These are phyloP conservation scores for Mallotus japonicus DNA, from an alignment of 441 rosid species.

Conservation along the genomic window DNA sequence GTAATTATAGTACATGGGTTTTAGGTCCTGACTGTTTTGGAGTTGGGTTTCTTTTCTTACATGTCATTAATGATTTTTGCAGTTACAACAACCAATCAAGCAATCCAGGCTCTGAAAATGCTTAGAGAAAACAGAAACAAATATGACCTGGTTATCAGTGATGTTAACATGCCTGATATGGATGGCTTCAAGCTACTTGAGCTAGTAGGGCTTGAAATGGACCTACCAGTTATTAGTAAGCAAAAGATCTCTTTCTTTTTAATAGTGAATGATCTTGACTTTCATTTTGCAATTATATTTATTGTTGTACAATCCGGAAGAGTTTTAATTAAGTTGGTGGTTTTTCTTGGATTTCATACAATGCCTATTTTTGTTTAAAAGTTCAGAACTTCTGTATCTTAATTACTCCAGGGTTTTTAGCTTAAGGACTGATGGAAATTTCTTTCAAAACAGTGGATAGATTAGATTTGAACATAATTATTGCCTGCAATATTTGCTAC, in stretches of 20 bases:
- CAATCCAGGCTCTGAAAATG: slow-evolving; percentile 65
- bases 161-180: slow-evolving; percentile 98
- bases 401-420: neutral
- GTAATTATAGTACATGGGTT: no score
- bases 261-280: slow-evolving; percentile 13
- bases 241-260: slow-evolving; percentile 4
- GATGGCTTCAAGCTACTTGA: slow-evolving; percentile 98
- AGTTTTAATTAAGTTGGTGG: neutral
- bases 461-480: slow-evolving; percentile 11
- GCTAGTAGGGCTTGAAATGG: slow-evolving; percentile 97
- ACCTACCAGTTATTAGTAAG: slow-evolving; percentile 84
- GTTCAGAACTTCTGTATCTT: neutral
- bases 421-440: neutral
- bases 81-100: slow-evolving; percentile 85
- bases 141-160: slow-evolving; percentile 90
- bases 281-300: slow-evolving; percentile 8
- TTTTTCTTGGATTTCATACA: neutral
- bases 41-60: slow-evolving; percentile 13
- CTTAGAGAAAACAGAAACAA: slow-evolving; percentile 72
- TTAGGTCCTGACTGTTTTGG: neutral
- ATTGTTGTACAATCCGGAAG: neutral
- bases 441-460: slow-evolving; percentile 3
- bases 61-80: slow-evolving; percentile 25
- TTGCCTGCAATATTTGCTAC: slow-evolving; percentile 22
- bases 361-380: neutral